Conservation (phyloP, 495 filamentous ascomycete species). For the Aspergillus biplanus region DNA sequence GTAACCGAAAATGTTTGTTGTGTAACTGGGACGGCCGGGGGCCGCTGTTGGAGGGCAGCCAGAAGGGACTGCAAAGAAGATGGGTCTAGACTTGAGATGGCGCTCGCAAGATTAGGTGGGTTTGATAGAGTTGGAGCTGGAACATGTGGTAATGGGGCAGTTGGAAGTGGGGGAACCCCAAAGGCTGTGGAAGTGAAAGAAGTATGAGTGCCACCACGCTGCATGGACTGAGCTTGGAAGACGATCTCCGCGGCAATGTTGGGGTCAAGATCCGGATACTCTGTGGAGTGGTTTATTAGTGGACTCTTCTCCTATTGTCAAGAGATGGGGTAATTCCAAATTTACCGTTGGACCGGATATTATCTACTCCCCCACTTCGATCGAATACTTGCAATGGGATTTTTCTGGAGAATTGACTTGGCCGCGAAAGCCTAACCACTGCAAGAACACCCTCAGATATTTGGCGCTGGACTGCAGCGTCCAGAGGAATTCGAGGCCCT, state of each 20-base stretch:
- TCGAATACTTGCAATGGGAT: constrained; percentile 86
- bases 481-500: constrained; percentile 74
- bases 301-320: constrained; percentile 10
- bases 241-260: constrained; percentile 78
- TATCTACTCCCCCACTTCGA: constrained; percentile 68
- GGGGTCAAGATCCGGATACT: constrained; percentile 82
- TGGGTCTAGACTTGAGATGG: constrained; percentile 67
- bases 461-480: constrained; percentile 79
- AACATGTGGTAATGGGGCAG: constrained; percentile 41
- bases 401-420: constrained; percentile 67
- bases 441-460: constrained; percentile 88
- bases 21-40: constrained; percentile 43
- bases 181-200: constrained; percentile 51
- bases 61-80: constrained; percentile 74
- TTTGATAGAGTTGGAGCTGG: constrained; percentile 37
- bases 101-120: constrained; percentile 47
- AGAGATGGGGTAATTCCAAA: constrained; percentile 14
- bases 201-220: constrained; percentile 45
- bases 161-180: constrained; percentile 41
- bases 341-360: constrained; percentile 74
- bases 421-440: constrained; percentile 72
- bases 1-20: constrained; percentile 39
- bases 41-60: constrained; percentile 56
- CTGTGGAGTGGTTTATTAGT: constrained; percentile 38
- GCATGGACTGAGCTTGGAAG: constrained; percentile 69